phyloP scores from a whole-genome alignment of 106 monocot genomes.

The Posidonia australis region DNA sequence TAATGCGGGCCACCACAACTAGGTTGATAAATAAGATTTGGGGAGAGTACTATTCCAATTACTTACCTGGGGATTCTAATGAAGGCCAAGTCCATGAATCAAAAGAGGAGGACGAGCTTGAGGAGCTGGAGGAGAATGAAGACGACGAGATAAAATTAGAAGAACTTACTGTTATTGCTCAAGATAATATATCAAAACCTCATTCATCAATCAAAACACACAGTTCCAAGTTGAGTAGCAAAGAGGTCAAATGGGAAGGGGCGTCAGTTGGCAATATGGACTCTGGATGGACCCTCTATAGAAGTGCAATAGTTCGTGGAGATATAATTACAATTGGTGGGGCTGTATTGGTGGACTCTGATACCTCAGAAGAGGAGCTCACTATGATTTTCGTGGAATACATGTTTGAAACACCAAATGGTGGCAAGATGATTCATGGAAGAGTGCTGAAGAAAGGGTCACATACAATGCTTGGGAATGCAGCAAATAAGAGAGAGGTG shows the following conservation, averaged over 20 bases:
- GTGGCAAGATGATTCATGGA: slow-evolving; percentile 78
- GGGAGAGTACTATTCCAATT: slow-evolving; percentile 66
- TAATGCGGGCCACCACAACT: slow-evolving; percentile 96
- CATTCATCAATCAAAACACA: slow-evolving; percentile 11
- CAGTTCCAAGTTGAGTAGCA: slow-evolving; percentile 20
- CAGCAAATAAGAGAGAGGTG: slow-evolving; percentile 84
- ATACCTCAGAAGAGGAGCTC: slow-evolving; percentile 31
- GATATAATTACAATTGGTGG: slow-evolving; percentile 38
- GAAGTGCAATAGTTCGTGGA: slow-evolving; percentile 45
- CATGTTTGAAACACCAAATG: slow-evolving; percentile 62
- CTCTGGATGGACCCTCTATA: slow-evolving; percentile 65
- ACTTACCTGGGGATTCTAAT: slow-evolving; percentile 56
- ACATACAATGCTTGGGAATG: slow-evolving; percentile 80
- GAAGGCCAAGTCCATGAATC: slow-evolving; percentile 19
- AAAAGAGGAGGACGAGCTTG: slow-evolving; percentile 39
- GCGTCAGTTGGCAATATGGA: slow-evolving; percentile 28
- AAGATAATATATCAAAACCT: slow-evolving; percentile 29
- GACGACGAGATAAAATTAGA: slow-evolving; percentile 56
- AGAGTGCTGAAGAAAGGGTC: slow-evolving; percentile 48
- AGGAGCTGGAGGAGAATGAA: slow-evolving; percentile 69
- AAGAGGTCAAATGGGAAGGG: slow-evolving; percentile 59
- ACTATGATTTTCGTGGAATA: slow-evolving; percentile 55
- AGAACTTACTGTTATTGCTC: slow-evolving; percentile 16
- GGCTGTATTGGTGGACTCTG: slow-evolving; percentile 41
- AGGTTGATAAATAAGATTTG: slow-evolving; percentile 82